phyloP scores from a whole-genome alignment of 805 yeast species.

The Clavispora santaluciae region DNA sequence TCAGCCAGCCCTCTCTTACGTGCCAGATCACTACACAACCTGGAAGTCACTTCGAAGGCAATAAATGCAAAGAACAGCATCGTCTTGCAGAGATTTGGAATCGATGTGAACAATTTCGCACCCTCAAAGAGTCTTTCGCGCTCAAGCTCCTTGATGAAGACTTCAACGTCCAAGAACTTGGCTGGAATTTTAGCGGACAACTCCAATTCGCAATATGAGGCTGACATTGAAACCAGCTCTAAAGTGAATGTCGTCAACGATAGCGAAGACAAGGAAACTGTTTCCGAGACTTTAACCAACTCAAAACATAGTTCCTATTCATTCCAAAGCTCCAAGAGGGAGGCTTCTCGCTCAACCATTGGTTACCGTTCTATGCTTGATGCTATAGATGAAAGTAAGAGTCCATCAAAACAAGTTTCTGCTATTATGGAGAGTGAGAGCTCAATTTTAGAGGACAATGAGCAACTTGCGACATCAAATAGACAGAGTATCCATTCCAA shows the following conservation, averaged over 20 bases:
- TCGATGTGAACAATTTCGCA: slow-evolving; percentile 20
- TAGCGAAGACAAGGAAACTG: slow-evolving; percentile 11
- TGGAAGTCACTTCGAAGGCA: slow-evolving; percentile 13
- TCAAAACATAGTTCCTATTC: not conserved
- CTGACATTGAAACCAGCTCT: slow-evolving; percentile 6
- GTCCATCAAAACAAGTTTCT: not conserved
- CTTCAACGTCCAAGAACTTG: slow-evolving; percentile 34
- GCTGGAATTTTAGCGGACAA: slow-evolving; percentile 12
- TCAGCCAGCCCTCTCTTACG: slow-evolving; percentile 26
- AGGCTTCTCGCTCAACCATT: slow-evolving; percentile 2
- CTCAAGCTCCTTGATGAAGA: slow-evolving; percentile 23
- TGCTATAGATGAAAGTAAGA: slow-evolving; percentile 16
- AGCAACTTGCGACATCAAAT: slow-evolving; percentile 1
- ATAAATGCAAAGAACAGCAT: slow-evolving; percentile 24
- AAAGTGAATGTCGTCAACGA: slow-evolving; percentile 12
- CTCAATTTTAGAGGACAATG: not conserved
- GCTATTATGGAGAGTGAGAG: not conserved
- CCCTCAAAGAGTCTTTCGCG: slow-evolving; percentile 12
- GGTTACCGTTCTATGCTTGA: slow-evolving; percentile 21
- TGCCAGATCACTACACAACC: slow-evolving; percentile 32
- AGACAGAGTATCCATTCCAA: not conserved
- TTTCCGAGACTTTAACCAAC: not conserved
- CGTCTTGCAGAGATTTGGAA: slow-evolving; percentile 36
- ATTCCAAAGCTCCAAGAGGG: not conserved
- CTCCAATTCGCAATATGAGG: slow-evolving; percentile 3